Evolutionary conservation across 176 grass and related monocot species (phyloP).

Genomic region (Rhynchospora pubera): DNA sequence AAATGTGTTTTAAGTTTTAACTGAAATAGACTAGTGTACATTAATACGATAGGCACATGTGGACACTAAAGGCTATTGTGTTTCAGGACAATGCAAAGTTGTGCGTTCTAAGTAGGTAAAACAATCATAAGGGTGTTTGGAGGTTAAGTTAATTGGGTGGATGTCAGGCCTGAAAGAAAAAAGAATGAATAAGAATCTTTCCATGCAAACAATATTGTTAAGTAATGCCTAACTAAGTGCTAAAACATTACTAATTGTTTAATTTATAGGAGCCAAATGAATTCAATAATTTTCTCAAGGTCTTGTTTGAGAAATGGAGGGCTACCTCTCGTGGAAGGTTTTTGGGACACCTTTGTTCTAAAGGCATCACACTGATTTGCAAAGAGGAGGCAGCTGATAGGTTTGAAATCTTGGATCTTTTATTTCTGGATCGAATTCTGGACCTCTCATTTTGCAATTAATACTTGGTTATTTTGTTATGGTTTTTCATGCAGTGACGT

Average conservation of each 20-base stretch:
- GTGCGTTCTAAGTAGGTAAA: too few species aligned
- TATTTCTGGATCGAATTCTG: background rate
- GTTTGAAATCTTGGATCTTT: slow-evolving; percentile 24
- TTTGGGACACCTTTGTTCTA: slow-evolving; percentile 52
- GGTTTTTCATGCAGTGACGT: slow-evolving; percentile 29
- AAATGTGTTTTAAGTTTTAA: too few species aligned
- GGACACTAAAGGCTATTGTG: too few species aligned
- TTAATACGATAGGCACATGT: too few species aligned
- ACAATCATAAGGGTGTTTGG: too few species aligned
- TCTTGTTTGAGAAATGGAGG: slow-evolving; percentile 39
- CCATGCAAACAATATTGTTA: background rate
- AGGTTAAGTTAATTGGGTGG: too few species aligned
- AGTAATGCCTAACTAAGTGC: background rate
- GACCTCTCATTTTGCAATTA: background rate
- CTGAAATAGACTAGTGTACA: too few species aligned
- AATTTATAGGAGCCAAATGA: slow-evolving; percentile 65
- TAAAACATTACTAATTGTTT: background rate
- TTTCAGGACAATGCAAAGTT: too few species aligned
- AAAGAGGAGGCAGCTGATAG: slow-evolving; percentile 92
- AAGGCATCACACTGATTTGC: slow-evolving; percentile 65
- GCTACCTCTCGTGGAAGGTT: slow-evolving; percentile 34
- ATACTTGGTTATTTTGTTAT: slow-evolving; percentile 7
- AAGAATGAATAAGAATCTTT: background rate
- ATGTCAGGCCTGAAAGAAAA: background rate
- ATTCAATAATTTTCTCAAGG: slow-evolving; percentile 62